Evolutionary conservation across 768 basidiomycete species (phyloP).

Genomic region (Clathrus columnatus): DNA sequence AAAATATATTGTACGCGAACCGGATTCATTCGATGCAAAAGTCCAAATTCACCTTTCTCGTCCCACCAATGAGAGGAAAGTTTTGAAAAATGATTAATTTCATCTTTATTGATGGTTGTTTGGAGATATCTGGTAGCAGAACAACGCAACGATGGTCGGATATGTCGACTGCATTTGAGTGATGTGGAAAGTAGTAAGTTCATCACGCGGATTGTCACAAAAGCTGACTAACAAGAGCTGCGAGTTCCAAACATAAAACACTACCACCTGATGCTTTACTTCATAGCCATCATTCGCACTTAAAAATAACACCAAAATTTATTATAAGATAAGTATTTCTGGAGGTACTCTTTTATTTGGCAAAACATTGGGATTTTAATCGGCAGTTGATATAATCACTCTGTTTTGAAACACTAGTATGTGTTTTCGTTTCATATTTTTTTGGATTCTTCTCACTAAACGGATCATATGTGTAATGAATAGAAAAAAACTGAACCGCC

Average conservation of each 20-base stretch:
- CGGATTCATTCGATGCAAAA: conserved; percentile 94
- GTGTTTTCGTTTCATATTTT: neutral
- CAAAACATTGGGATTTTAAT: neutral
- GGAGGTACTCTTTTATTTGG: neutral
- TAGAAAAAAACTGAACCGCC: no score
- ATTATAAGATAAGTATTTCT: no score
- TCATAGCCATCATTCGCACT: no score
- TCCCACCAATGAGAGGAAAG: conserved; percentile 96
- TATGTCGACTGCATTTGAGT: no score
- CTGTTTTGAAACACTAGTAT: neutral
- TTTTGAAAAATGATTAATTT: conserved; percentile 83
- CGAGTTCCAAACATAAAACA: no score
- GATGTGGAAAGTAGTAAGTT: no score
- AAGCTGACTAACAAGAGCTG: no score
- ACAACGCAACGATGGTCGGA: neutral
- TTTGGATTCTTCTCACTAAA: neutral
- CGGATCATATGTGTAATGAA: no score
- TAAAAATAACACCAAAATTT: no score
- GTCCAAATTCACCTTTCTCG: conserved; percentile 79
- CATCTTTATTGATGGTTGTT: conserved; percentile 55
- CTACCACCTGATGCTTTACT: no score
- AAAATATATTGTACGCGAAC: conserved; percentile 74
- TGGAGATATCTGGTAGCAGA: neutral
- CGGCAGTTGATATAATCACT: neutral
- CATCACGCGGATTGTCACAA: no score